These are phyloP conservation scores for Liriodendron chinense DNA, from an alignment of 164 flowering plant genomes.

Conservation along the genomic window DNA sequence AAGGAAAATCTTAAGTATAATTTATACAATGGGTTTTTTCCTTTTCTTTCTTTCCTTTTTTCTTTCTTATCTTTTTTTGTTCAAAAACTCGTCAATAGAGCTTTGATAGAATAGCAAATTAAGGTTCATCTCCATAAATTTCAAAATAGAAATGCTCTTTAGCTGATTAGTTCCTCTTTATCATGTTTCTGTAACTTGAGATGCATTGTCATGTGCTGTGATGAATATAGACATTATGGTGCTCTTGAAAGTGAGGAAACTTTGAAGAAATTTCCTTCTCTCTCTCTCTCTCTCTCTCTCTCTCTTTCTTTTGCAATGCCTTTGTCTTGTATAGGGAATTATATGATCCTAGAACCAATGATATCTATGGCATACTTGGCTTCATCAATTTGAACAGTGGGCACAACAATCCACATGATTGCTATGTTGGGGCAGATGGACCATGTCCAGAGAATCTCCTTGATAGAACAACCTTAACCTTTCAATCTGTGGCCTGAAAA, in stretches of 20 bases:
- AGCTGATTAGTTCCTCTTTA: not conserved
- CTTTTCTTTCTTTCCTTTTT: too few relatives aligned
- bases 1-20: too few relatives aligned
- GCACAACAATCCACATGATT: too few relatives aligned
- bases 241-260: not conserved
- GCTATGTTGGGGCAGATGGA: too few relatives aligned
- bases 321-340: too few relatives aligned
- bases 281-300: not conserved
- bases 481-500: not conserved
- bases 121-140: not conserved
- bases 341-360: not conserved
- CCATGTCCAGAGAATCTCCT: too few relatives aligned
- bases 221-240: not conserved
- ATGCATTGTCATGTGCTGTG: not conserved
- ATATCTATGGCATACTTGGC: not conserved
- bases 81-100: not conserved
- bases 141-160: not conserved
- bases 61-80: too few relatives aligned
- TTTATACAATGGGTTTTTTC: not conserved
- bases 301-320: not conserved
- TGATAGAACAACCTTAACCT: not conserved
- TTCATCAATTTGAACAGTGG: not conserved
- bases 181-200: not conserved
- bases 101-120: not conserved
- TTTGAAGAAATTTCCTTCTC: not conserved